These are phyloP conservation scores for Gracilaria gracilis DNA, from an alignment of 23 red algal species.

Conservation along the genomic window DNA sequence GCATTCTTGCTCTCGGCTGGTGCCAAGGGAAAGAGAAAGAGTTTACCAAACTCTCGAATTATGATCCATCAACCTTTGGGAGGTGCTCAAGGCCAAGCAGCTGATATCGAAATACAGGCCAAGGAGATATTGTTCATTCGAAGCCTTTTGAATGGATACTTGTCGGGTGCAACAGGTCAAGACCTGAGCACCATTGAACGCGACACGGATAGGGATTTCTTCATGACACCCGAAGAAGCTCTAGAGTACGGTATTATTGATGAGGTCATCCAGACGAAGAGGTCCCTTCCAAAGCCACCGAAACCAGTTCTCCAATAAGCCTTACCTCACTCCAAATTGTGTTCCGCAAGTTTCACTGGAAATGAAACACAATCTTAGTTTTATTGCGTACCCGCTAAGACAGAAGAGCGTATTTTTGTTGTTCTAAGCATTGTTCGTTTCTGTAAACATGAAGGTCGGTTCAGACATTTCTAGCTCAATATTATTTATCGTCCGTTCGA, in stretches of 20 bases:
- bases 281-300: conserved; percentile 56
- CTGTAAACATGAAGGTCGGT: conserved; percentile 80
- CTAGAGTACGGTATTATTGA: conserved; percentile 90
- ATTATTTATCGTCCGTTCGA: conserved; percentile 84
- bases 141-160: conserved; percentile 82
- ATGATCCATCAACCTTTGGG: conserved; percentile 97
- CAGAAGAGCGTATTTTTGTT: neutral
- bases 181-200: conserved; percentile 77
- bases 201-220: conserved; percentile 93
- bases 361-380: no score
- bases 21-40: conserved; percentile 91
- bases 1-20: conserved; percentile 87
- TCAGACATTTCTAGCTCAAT: conserved; percentile 69
- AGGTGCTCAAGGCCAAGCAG: conserved; percentile 91
- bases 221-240: conserved; percentile 91
- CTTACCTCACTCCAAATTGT: neutral
- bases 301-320: conserved; percentile 39
- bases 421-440: conserved; percentile 3
- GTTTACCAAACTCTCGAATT: conserved; percentile 89
- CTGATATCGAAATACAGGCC: conserved; percentile 95
- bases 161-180: conserved; percentile 86
- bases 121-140: conserved; percentile 91
- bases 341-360: no score
- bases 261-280: conserved; percentile 90
- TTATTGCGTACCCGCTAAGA: neutral